These are phyloP conservation scores for Phytophthora gonapodyides DNA, from an alignment of 352 stramenopile genomes.

Conservation along the genomic window DNA sequence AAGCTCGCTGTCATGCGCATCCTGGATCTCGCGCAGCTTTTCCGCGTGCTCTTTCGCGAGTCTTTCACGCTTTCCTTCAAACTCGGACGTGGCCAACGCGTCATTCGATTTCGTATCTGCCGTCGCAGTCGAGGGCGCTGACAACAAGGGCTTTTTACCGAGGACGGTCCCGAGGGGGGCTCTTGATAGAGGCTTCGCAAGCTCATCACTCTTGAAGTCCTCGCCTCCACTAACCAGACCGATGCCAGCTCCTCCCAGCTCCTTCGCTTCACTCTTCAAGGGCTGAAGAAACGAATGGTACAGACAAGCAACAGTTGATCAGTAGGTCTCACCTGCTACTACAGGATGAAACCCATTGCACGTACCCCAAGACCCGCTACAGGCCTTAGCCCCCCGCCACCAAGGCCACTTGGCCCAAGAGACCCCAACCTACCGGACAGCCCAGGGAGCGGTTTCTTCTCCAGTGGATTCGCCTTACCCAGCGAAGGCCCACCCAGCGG, in stretches of 20 bases:
- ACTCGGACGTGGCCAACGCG: constrained; percentile 24
- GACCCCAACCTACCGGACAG: constrained; percentile 44
- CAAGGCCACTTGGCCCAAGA: constrained; percentile 33
- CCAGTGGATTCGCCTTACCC: constrained; percentile 46
- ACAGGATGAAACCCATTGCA: not conserved
- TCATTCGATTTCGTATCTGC: constrained; percentile 50
- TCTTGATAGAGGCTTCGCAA: constrained; percentile 51
- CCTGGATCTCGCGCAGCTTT: constrained; percentile 41
- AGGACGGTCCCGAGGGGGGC: constrained; percentile 51
- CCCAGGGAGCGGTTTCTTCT: constrained; percentile 74
- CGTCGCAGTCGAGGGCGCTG: constrained; percentile 21
- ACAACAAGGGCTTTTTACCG: constrained; percentile 54
- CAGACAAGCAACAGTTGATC: not conserved
- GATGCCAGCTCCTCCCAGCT: constrained; percentile 9
- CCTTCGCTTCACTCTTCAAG: constrained; percentile 41
- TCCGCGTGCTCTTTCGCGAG: constrained; percentile 48
- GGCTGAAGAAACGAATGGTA: constrained; percentile 16
- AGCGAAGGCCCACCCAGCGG: constrained; percentile 48
- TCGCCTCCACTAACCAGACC: constrained; percentile 9
- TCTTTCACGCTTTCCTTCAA: constrained; percentile 59
- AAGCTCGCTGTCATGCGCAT: constrained; percentile 43
- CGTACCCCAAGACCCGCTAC: constrained; percentile 58
- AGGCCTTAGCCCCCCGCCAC: constrained; percentile 43
- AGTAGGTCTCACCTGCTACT: too few species aligned
- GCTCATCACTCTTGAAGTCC: constrained; percentile 21